Base-by-base conservation (phyloP, 352 stramenopile species). In the Globisporangium irregulare region DNA sequence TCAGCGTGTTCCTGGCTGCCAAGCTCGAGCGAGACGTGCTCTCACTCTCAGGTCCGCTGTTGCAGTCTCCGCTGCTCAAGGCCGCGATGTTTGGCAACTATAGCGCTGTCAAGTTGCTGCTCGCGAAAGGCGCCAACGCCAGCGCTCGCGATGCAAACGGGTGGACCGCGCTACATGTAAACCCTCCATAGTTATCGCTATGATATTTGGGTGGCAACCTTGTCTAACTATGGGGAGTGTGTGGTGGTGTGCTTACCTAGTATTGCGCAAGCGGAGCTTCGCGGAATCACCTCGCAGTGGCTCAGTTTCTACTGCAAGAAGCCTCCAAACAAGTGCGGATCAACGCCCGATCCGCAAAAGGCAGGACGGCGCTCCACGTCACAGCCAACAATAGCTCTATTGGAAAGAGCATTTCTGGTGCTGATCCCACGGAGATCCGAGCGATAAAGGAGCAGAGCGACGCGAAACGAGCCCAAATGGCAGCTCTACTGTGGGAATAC, bases 161-260 rank as follows among this genome's bases (percentile, higher is more conserved):
- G 1, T 92, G 84, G 84, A 89, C 80, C 1, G 65, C 75, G 34
- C 64, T 92, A 9, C 84, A 92, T 68, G 82, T 32, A 32, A 32
- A 32, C 27, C 27, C 3, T 32, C 27, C 27, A 32, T 32, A 32
- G 27, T 32, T 32, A 32, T 32, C 27, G 27, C 27, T 32, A 32
- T 32, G 27, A 32, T 32, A 32, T 32, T 32, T 3, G 27, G 27
- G 27, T 32, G 27, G 27, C 27, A 32, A 32, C 27, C 27, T 32
- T 32, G 59, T 1, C 10, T 64, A n/a, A 63, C 22, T 66, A 15
- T 62, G 3, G 3, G 48, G 2, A 4, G 55, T 22, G 9, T 50
- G 15, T 66, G 5, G 36, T 65, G 7, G 3, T 12, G 53, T 25
- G 4, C 48, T 24, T 24, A 6, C 2, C 38, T 25, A 92, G 84